phyloP scores from a whole-genome alignment of 106 monocot genomes.

The Iris macrosiphon region DNA sequence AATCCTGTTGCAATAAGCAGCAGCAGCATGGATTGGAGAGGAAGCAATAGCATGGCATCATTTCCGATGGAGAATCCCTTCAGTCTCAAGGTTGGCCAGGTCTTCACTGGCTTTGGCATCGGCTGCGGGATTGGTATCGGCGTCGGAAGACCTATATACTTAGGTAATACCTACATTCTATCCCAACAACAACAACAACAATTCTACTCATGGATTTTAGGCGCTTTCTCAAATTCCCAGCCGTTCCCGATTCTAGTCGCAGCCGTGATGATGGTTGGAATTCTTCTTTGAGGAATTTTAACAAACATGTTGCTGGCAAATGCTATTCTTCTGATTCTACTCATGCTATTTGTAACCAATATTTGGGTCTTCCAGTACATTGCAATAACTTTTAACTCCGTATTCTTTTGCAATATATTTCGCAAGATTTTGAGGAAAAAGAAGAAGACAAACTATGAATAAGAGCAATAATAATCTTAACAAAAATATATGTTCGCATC shows the following conservation, averaged over 20 bases:
- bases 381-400: no score
- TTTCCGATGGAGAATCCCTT: conserved; percentile 71
- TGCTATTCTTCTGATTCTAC: no score
- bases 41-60: conserved; percentile 3
- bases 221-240: neutral
- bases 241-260: neutral
- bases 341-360: no score
- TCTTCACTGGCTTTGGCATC: conserved; percentile 83
- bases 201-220: neutral
- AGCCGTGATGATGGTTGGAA: neutral
- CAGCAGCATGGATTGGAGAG: conserved; percentile 3
- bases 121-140: conserved; percentile 93
- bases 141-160: conserved; percentile 66
- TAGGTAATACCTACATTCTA: conserved; percentile 24
- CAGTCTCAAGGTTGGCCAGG: conserved; percentile 68
- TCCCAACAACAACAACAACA: neutral
- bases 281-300: conserved; percentile 9
- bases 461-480: no score
- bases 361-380: no score
- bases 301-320: conserved; percentile 22
- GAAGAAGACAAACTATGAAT: no score
- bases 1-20: neutral
- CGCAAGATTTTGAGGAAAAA: no score
- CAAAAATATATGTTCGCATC: no score
- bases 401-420: no score